phyloP scores from a whole-genome alignment of 1,139 yeast species.

The Blastobotrys malaysiensis region DNA sequence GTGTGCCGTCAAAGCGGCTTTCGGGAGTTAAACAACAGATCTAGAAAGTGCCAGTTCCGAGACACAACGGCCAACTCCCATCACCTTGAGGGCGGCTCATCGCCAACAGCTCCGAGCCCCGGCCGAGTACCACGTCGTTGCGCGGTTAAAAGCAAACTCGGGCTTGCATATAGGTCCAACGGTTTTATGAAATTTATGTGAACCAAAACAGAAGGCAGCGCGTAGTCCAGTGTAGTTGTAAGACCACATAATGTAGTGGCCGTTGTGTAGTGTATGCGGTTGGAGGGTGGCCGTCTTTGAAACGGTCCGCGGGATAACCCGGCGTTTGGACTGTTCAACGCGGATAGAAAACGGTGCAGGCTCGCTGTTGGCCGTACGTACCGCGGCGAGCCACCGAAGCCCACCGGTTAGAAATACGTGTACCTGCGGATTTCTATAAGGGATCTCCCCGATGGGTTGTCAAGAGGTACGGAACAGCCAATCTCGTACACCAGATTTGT shows the following conservation, averaged over 20 bases:
- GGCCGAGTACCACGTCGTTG: too few relatives aligned
- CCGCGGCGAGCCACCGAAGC: background rate
- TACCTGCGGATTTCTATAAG: too few relatives aligned
- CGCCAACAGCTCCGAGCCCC: background rate
- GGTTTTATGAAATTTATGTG: background rate
- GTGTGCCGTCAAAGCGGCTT: background rate
- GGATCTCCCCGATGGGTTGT: too few relatives aligned
- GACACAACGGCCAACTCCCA: too few relatives aligned
- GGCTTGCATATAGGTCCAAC: background rate
- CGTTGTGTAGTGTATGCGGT: too few relatives aligned
- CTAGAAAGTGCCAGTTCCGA: background rate
- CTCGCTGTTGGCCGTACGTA: background rate
- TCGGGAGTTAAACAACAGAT: too few relatives aligned
- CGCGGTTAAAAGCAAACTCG: background rate
- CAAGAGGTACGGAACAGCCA: too few relatives aligned
- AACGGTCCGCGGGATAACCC: conserved; percentile 1
- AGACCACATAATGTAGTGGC: too few relatives aligned
- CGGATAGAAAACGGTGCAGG: background rate
- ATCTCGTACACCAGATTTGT: too few relatives aligned
- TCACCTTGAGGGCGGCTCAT: background rate
- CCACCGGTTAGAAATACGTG: too few relatives aligned
- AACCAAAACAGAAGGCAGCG: background rate
- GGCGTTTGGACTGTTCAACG: background rate
- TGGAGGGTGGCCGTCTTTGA: background rate
- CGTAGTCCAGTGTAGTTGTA: too few relatives aligned